Conservation (phyloP, 805 yeast species). For the Zygosaccharomyces kombuchaensis region DNA sequence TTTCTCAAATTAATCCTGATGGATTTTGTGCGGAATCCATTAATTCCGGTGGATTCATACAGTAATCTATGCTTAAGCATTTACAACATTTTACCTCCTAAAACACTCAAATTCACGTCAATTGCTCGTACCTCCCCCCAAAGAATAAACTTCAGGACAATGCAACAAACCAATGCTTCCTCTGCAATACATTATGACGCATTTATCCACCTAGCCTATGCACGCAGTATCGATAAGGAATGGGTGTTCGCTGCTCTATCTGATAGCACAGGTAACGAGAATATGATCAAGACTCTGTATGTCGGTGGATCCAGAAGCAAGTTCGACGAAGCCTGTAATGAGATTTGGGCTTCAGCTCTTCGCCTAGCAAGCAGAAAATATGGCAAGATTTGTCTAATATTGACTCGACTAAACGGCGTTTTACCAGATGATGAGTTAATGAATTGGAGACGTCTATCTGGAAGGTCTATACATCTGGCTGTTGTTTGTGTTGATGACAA, state of each 20-base stretch:
- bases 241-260: constrained; percentile 91
- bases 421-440: constrained; percentile 78
- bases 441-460: constrained; percentile 72
- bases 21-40: constrained; percentile 37
- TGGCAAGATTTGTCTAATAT: constrained; percentile 54
- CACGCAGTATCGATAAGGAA: constrained; percentile 69
- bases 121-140: constrained; percentile 42
- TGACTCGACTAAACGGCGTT: constrained; percentile 67
- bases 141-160: constrained; percentile 42
- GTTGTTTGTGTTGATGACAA: constrained; percentile 64
- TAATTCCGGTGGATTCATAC: constrained; percentile 29
- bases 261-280: constrained; percentile 69
- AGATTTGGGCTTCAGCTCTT: constrained; percentile 59
- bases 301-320: constrained; percentile 35
- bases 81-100: constrained; percentile 48
- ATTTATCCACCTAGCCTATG: constrained; percentile 80
- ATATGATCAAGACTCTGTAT: constrained; percentile 63
- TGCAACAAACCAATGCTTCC: constrained; percentile 27
- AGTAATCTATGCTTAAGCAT: constrained; percentile 48
- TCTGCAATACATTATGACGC: constrained; percentile 47
- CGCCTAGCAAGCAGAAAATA: constrained; percentile 40
- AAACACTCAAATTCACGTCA: constrained; percentile 33
- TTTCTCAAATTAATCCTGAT: constrained; percentile 41
- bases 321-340: constrained; percentile 58
- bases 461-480: constrained; percentile 55